Conservation (phyloP, 345 rosid genomes). For the Corymbia maculata region DNA sequence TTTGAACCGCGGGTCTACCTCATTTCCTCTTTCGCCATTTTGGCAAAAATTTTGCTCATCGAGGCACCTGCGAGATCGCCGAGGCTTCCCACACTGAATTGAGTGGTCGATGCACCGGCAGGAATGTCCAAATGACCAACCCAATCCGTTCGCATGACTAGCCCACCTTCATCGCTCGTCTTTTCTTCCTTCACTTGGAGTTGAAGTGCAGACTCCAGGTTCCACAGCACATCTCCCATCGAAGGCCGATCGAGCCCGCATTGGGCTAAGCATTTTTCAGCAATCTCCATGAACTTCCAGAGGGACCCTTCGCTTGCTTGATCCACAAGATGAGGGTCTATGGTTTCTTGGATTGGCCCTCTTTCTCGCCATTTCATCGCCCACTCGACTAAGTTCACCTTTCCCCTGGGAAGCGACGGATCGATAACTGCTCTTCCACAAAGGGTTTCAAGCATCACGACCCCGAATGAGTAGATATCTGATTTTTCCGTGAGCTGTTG, state of each 20-base stretch:
- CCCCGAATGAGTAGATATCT: conserved; percentile 11
- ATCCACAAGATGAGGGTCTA: not conserved
- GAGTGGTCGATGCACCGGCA: not conserved
- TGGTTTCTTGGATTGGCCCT: not conserved
- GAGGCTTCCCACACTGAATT: not conserved
- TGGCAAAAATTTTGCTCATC: conserved; percentile 6
- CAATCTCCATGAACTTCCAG: conserved; percentile 2
- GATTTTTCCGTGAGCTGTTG: conserved; percentile 14
- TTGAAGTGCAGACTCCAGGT: conserved; percentile 6
- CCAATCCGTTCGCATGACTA: not conserved
- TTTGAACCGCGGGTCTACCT: not conserved
- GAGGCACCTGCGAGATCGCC: not conserved
- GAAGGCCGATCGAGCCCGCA: not conserved
- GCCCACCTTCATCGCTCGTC: not conserved
- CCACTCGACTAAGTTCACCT: conserved; percentile 8
- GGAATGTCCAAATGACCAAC: not conserved
- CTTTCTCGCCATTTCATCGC: not conserved
- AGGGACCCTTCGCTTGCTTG: not conserved
- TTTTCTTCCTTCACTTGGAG: not conserved
- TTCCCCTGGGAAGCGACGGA: conserved; percentile 2
- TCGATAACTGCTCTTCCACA: conserved; percentile 4
- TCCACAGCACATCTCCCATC: conserved; percentile 11
- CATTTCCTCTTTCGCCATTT: conserved; percentile 1
- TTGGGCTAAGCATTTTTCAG: conserved; percentile 4
- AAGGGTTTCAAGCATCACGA: conserved; percentile 7